A percentile compares a stretch with the other conserved stretches of the same genome.
Evolutionary conservation across 2,329 filamentous ascomycete species (phyloP).

Genomic region (Colletotrichum theobromicola): DNA sequence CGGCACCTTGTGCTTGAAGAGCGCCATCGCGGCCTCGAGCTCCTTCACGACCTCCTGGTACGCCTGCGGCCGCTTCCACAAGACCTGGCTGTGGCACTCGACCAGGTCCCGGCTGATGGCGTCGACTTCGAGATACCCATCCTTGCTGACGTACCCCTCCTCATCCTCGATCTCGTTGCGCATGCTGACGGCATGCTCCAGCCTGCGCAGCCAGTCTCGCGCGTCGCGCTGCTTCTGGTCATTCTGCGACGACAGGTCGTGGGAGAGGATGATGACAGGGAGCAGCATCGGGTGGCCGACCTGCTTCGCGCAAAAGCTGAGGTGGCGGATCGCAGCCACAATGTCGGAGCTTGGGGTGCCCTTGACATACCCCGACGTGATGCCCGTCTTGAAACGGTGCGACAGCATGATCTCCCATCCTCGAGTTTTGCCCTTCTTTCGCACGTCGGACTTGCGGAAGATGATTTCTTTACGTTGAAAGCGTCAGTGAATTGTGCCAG

Average conservation of each 20-base stretch:
- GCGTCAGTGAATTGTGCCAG: background rate
- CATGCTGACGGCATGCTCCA: slow-evolving; percentile 67
- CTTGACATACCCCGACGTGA: slow-evolving; percentile 67
- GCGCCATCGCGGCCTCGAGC: slow-evolving; percentile 52
- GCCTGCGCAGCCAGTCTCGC: slow-evolving; percentile 63
- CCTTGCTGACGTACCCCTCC: slow-evolving; percentile 57
- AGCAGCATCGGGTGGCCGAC: slow-evolving; percentile 64
- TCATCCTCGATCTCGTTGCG: slow-evolving; percentile 63
- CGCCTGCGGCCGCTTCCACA: slow-evolving; percentile 68
- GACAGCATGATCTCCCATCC: slow-evolving; percentile 71
- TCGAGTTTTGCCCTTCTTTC: slow-evolving; percentile 67
- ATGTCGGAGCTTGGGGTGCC: slow-evolving; percentile 64
- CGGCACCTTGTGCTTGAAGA: slow-evolving; percentile 38
- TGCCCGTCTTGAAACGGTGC: slow-evolving; percentile 56
- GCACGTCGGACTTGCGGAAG: slow-evolving; percentile 70
- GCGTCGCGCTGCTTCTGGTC: slow-evolving; percentile 69
- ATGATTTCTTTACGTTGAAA: slow-evolving; percentile 54
- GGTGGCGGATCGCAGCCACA: slow-evolving; percentile 51
- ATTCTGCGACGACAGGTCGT: slow-evolving; percentile 60
- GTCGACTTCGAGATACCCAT: slow-evolving; percentile 60
- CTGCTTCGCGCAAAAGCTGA: slow-evolving; percentile 53
- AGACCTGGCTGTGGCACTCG: slow-evolving; percentile 66
- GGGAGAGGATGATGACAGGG: slow-evolving; percentile 62
- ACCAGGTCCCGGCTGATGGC: slow-evolving; percentile 66
- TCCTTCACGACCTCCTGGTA: slow-evolving; percentile 59